Percentiles rank a stretch among this genome's conserved stretches.
Conservation (phyloP, 164 flowering plant genomes). For the Vitis rotundifolia region DNA sequence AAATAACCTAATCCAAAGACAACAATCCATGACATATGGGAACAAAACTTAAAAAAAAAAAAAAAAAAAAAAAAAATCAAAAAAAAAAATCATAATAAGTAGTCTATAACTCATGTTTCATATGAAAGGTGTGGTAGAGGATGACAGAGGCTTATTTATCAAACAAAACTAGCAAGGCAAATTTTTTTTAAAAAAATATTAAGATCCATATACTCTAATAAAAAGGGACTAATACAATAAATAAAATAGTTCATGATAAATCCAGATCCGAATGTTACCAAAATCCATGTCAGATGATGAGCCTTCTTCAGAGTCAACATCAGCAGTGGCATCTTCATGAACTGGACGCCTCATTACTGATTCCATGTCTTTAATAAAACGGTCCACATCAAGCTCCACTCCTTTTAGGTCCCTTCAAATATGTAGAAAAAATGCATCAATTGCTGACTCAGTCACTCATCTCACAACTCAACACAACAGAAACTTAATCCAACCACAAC, state of each 20-base stretch:
- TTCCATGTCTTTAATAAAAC: constrained; percentile 77
- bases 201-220: not conserved
- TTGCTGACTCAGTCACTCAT: too few species aligned
- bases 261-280: constrained; percentile 37
- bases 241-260: not conserved
- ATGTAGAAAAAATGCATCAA: constrained; percentile 2
- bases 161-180: not conserved
- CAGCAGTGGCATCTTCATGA: constrained; percentile 25
- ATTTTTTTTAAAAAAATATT: not conserved
- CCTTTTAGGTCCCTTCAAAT: constrained; percentile 49
- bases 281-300: constrained; percentile 81
- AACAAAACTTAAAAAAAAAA: not conserved
- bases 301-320: constrained; percentile 51
- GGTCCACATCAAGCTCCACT: constrained; percentile 71
- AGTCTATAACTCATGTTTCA: not conserved
- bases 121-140: not conserved
- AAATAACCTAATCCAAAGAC: not conserved
- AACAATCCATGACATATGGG: not conserved
- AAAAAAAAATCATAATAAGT: not conserved
- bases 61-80: not conserved
- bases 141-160: not conserved
- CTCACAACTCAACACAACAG: too few species aligned
- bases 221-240: not conserved
- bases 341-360: constrained; percentile 44
- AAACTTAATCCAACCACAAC: too few species aligned